These are phyloP conservation scores for Mucor lusitanicus DNA, from an alignment of 371 early-diverging fungal genomes.

Conservation along the genomic window DNA sequence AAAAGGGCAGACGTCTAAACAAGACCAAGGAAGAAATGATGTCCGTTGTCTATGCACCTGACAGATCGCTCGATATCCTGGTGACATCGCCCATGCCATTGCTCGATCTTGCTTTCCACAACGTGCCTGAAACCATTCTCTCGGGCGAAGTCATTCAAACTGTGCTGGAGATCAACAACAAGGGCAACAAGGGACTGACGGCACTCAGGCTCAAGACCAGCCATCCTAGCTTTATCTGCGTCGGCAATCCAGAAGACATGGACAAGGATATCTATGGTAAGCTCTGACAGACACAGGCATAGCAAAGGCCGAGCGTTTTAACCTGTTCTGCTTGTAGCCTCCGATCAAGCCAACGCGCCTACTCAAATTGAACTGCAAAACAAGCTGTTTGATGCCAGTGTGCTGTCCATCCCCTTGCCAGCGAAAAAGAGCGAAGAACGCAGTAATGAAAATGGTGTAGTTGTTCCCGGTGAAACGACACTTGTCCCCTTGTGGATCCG, in stretches of 20 bases:
- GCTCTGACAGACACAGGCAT: neutral
- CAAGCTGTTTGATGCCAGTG: constrained; percentile 41
- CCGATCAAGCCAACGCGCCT: neutral
- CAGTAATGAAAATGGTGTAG: constrained; percentile 33
- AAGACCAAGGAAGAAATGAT: constrained; percentile 67
- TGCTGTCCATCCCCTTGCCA: constrained; percentile 46
- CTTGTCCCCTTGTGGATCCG: constrained; percentile 87
- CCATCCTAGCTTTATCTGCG: constrained; percentile 85
- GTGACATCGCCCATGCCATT: constrained; percentile 87
- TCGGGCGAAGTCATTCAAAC: constrained; percentile 83
- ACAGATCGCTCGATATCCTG: constrained; percentile 69
- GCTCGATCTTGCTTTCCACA: constrained; percentile 73
- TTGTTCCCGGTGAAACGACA: constrained; percentile 74
- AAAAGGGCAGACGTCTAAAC: constrained; percentile 77
- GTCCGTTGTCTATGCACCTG: constrained; percentile 64
- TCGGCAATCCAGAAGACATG: constrained; percentile 60
- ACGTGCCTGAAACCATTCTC: constrained; percentile 75
- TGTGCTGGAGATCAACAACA: constrained; percentile 79
- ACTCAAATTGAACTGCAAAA: constrained; percentile 24
- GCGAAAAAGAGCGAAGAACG: constrained; percentile 14
- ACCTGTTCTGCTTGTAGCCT: neutral
- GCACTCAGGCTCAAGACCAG: constrained; percentile 75
- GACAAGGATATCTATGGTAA: constrained; percentile 47
- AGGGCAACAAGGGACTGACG: constrained; percentile 75
- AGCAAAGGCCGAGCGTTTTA: too few relatives aligned